A percentile compares a stretch with the other conserved stretches of the same genome.
phyloP scores from a whole-genome alignment of 805 yeast genomes.

The Candida manassasensis region DNA sequence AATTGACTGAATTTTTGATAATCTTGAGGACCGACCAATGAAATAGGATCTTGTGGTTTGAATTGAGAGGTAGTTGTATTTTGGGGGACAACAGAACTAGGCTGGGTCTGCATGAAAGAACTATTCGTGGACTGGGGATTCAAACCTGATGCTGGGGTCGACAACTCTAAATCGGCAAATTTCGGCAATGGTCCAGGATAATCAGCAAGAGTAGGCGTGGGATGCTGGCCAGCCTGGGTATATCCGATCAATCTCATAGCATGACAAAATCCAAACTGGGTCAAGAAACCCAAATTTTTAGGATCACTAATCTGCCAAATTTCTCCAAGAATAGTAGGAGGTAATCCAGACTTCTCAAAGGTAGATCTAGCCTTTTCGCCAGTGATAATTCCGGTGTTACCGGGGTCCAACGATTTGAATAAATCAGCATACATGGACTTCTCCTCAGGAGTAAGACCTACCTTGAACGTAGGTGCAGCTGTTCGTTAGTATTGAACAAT shows the following conservation, averaged over 20 bases:
- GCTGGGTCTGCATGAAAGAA: slow-evolving; percentile 40
- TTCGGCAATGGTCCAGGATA: slow-evolving; percentile 62
- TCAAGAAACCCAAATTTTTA: slow-evolving; percentile 80
- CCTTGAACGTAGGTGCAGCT: slow-evolving; percentile 35
- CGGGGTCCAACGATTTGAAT: slow-evolving; percentile 76
- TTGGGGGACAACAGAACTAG: slow-evolving; percentile 33
- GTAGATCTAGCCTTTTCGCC: slow-evolving; percentile 83
- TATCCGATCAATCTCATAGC: slow-evolving; percentile 90
- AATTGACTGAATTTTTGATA: slow-evolving; percentile 62
- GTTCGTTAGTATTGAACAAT: slow-evolving; percentile 9
- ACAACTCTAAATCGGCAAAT: slow-evolving; percentile 38
- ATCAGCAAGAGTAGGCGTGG: slow-evolving; percentile 49
- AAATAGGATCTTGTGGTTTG: slow-evolving; percentile 35
- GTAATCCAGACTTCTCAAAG: slow-evolving; percentile 79
- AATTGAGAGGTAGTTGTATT: slow-evolving; percentile 27
- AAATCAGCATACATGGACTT: slow-evolving; percentile 66
- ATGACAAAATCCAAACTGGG: slow-evolving; percentile 71
- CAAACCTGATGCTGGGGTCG: slow-evolving; percentile 12
- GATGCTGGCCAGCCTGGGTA: slow-evolving; percentile 66
- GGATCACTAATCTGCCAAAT: slow-evolving; percentile 94
- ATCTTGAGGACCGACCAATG: slow-evolving; percentile 54
- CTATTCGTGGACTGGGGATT: slow-evolving; percentile 34
- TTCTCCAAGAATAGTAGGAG: slow-evolving; percentile 75
- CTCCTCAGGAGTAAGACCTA: slow-evolving; percentile 68
- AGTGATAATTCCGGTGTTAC: slow-evolving; percentile 73